Evolutionary conservation across 345 rosid species (phyloP), one percentile per base, ranked within the genome.

Genomic region (Hibiscus tridactylites): DNA sequence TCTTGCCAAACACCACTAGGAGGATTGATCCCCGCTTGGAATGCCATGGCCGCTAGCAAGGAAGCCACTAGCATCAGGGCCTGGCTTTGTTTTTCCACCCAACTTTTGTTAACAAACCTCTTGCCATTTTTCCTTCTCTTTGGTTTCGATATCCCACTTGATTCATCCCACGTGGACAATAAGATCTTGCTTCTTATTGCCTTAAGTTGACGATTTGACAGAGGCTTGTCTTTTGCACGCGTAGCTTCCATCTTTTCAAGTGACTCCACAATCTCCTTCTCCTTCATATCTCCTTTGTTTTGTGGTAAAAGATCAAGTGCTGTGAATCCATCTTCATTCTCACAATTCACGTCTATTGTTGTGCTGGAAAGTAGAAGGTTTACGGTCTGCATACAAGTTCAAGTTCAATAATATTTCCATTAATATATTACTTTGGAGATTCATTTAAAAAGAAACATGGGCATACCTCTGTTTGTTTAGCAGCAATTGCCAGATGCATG

Each of bases 1-100:
- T 71, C 65, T 60, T 81, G 81, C 84, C 80, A 79, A 65, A 71
- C 47, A 2, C 82, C 85, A 1, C 78, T 76, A 1, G 81, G 84
- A 9, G 83, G 83, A 0, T 62, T 70, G 15, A 79, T 9, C 0
- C 64, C 76, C 0, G 71, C 83, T 62, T 79, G 83, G 77, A 68
- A 77, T 7, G 79, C 83, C 66, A 81, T 75, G 11, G 79, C 65
- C 4, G 87, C 81, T 9, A 77, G 70, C 47, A 81, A 74, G 10
- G 81, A 73, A 17, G 85, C 80, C 19, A 75, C 87, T 19, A 71
- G 66, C 77, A 81, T 81, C 9, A 81, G 53, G 24, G 79, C 49
- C 17, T 71, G 62, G 39, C 77, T 39, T 19, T 66, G 67, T 37
- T 65, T 65, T 37, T 78, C 71, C 3, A 77, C 21, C 76, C 74